phyloP scores from a whole-genome alignment of 495 filamentous ascomycete species.

The Oidiodendron maius region DNA sequence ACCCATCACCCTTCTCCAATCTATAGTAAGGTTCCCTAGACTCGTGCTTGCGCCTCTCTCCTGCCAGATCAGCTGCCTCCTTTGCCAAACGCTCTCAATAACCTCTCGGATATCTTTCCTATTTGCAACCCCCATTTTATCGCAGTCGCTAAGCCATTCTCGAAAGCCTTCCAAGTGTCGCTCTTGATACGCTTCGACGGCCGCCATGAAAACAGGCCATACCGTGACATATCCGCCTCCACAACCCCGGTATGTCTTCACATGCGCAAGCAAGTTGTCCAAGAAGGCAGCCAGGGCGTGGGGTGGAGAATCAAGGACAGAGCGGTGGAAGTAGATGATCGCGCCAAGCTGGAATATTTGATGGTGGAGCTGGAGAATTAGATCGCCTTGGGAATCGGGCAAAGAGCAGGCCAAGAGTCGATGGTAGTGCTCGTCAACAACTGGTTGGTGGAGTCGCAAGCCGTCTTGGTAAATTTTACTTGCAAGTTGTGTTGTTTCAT shows the following conservation, averaged over 20 bases:
- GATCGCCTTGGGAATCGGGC: background rate
- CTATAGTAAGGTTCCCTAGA: background rate
- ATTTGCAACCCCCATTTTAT: background rate
- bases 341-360: background rate
- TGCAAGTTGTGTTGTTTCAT: background rate
- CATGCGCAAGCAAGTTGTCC: background rate
- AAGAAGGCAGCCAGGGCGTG: background rate
- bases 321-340: conserved; percentile 1
- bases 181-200: background rate
- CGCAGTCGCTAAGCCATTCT: background rate
- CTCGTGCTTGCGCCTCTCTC: background rate
- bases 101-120: background rate
- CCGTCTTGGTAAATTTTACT: background rate
- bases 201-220: background rate
- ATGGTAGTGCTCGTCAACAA: background rate
- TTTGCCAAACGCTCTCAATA: background rate
- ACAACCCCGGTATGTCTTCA: background rate
- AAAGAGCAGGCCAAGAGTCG: background rate
- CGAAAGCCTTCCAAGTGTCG: background rate
- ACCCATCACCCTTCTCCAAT: background rate
- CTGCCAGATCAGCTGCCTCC: background rate
- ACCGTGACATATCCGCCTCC: background rate
- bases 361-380: background rate
- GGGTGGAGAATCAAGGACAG: background rate
- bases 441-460: background rate